These are phyloP conservation scores for Colletotrichum phormii DNA, from an alignment of 2,329 filamentous ascomycete genomes.

Conservation along the genomic window DNA sequence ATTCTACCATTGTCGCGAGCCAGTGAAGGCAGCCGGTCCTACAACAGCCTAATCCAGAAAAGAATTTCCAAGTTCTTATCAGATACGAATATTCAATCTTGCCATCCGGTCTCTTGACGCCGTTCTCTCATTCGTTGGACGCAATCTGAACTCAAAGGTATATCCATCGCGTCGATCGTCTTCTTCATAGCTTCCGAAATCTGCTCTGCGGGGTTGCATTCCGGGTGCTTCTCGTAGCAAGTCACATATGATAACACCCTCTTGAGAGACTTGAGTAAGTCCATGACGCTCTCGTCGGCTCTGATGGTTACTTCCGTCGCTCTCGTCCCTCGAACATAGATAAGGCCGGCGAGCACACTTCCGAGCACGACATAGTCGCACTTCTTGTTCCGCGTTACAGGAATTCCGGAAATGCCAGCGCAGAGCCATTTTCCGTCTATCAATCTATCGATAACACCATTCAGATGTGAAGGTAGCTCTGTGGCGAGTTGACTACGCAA, in stretches of 20 bases:
- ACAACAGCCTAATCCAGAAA: neutral
- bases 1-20: no score
- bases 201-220: slow-evolving; percentile 22
- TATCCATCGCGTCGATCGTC: slow-evolving; percentile 4
- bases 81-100: neutral
- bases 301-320: slow-evolving; percentile 17
- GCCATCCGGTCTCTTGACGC: slow-evolving; percentile 10
- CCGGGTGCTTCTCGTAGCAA: slow-evolving; percentile 28
- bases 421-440: slow-evolving; percentile 32
- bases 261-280: slow-evolving; percentile 27
- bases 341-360: slow-evolving; percentile 21
- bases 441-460: slow-evolving; percentile 1
- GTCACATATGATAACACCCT: slow-evolving; percentile 24
- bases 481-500: slow-evolving; percentile 5
- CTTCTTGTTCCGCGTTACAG: slow-evolving; percentile 27
- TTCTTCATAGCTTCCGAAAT: slow-evolving; percentile 25
- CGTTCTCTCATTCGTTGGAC: slow-evolving; percentile 19
- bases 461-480: slow-evolving; percentile 26
- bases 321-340: slow-evolving; percentile 24
- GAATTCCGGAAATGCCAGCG: slow-evolving; percentile 25
- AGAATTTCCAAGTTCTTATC: neutral
- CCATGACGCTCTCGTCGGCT: slow-evolving; percentile 23
- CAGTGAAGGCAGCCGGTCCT: no score
- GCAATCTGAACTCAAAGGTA: slow-evolving; percentile 2
- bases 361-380: slow-evolving; percentile 31